These are phyloP conservation scores for Amaranthus hypochondriacus DNA, from an alignment of 148 eudicot genomes.

Conservation along the genomic window DNA sequence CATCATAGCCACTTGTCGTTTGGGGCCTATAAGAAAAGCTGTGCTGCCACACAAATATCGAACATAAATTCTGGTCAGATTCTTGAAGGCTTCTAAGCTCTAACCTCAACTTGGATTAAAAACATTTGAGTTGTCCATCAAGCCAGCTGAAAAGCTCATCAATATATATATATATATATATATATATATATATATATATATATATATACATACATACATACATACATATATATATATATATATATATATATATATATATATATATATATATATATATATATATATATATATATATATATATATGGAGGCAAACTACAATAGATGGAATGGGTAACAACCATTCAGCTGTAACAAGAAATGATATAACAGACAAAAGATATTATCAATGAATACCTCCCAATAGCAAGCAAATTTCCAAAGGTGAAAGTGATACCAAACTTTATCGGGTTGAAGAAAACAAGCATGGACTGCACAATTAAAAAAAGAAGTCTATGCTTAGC, in stretches of 20 bases:
- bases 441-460: constrained; percentile 91
- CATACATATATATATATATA: too few relatives aligned
- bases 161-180: too few relatives aligned
- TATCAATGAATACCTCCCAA: constrained; percentile 68
- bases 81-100: not conserved
- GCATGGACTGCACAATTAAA: constrained; percentile 37
- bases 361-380: constrained; percentile 9
- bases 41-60: constrained; percentile 76
- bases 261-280: too few relatives aligned
- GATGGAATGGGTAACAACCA: not conserved
- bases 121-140: not conserved
- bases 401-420: constrained; percentile 87
- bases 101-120: not conserved
- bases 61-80: constrained; percentile 19
- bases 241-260: too few relatives aligned
- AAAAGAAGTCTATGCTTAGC: constrained; percentile 25
- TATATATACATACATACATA: too few relatives aligned
- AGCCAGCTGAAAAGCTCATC: not conserved
- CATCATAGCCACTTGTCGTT: constrained; percentile 93
- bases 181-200: too few relatives aligned
- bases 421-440: constrained; percentile 92
- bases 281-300: too few relatives aligned
- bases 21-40: constrained; percentile 97
- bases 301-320: too few relatives aligned
- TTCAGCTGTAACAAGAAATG: not conserved